Percentiles rank a stretch among this genome's conserved stretches.
These are phyloP conservation scores for Wallacemonas sp. DNA, from an alignment of 208 protist species.

Conservation along the genomic window DNA sequence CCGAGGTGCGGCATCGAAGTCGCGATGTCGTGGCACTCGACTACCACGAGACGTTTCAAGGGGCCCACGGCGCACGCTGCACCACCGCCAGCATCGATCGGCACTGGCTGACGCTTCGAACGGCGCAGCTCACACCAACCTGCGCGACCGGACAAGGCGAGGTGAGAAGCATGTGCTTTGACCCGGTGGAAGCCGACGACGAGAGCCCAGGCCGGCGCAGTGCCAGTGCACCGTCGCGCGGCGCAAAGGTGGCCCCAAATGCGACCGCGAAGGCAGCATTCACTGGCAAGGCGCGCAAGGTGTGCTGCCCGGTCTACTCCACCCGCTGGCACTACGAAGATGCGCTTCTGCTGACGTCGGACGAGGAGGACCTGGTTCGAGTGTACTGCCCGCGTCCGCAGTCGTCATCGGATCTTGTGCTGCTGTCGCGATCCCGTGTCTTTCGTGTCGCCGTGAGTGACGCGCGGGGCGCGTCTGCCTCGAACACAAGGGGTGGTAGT, in stretches of 20 bases:
- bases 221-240: too few relatives aligned
- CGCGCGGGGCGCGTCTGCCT: too few relatives aligned
- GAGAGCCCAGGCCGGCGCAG: too few relatives aligned
- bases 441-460: background rate
- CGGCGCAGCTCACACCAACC: background rate
- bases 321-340: conserved; percentile 9
- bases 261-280: background rate
- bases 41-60: background rate
- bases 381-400: background rate
- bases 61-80: background rate
- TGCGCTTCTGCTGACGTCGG: conserved; percentile 5
- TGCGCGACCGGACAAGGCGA: too few relatives aligned
- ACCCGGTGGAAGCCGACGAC: too few relatives aligned
- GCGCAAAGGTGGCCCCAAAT: too few relatives aligned
- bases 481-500: too few relatives aligned
- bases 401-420: background rate
- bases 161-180: too few relatives aligned
- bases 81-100: conserved; percentile 7
- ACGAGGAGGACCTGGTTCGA: conserved; percentile 9
- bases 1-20: conserved; percentile 9
- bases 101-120: conserved; percentile 14
- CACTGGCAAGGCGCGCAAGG: too few relatives aligned
- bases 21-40: background rate
- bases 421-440: background rate
- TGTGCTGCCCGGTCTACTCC: too few relatives aligned